These are phyloP conservation scores for Penicillium sp. DNA, from an alignment of 2,329 filamentous ascomycete species.

Conservation along the genomic window DNA sequence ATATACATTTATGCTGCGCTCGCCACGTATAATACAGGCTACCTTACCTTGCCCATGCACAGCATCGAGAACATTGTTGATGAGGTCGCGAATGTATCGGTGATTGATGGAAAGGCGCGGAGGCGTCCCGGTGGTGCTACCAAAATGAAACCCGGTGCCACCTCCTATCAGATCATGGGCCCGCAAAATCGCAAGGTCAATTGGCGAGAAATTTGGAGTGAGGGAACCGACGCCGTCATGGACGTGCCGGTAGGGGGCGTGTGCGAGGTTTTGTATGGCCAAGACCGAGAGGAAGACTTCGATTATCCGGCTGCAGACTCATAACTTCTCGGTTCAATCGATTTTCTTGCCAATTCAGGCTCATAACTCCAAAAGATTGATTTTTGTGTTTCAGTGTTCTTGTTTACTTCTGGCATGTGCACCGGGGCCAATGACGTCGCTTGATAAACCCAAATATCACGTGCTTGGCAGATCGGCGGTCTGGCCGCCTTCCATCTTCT, in stretches of 20 bases:
- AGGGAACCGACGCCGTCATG: conserved; percentile 95
- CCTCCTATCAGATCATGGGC: conserved; percentile 44
- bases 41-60: conserved; percentile 76
- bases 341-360: background rate
- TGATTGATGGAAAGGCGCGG: conserved; percentile 70
- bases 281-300: conserved; percentile 46
- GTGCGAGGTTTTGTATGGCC: conserved; percentile 88
- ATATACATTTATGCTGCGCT: conserved; percentile 94
- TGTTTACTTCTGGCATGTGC: background rate
- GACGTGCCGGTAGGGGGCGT: conserved; percentile 93
- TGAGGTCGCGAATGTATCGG: conserved; percentile 80
- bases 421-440: conserved; percentile 6
- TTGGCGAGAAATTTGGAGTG: conserved; percentile 84
- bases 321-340: conserved; percentile 6
- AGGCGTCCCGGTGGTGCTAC: conserved; percentile 49
- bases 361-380: background rate
- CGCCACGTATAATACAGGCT: conserved; percentile 84
- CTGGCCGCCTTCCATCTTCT: conserved; percentile 3
- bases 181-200: conserved; percentile 52
- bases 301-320: conserved; percentile 8
- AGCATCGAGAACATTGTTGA: conserved; percentile 90
- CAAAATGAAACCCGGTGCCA: conserved; percentile 43
- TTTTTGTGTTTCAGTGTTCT: background rate
- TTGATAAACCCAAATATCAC: background rate
- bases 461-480: conserved; percentile 1